These are phyloP conservation scores for Phlebiopsis flavidoalba DNA, from an alignment of 768 basidiomycete genomes.

Conservation along the genomic window DNA sequence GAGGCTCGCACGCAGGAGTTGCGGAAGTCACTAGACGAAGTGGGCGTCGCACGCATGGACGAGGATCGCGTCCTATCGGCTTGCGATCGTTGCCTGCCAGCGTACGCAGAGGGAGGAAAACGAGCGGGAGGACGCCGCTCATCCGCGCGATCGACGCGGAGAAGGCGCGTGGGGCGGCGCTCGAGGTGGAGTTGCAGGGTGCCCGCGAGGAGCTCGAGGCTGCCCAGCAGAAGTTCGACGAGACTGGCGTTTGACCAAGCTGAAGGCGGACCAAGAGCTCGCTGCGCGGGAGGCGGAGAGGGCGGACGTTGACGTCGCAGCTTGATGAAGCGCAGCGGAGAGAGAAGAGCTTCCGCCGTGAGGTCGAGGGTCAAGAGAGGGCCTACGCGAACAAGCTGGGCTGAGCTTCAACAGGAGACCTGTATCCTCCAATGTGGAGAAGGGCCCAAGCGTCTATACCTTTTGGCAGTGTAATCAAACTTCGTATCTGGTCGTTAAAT, in stretches of 20 bases:
- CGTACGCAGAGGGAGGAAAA: neutral
- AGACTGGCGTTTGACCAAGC: too few relatives aligned
- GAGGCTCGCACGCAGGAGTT: neutral
- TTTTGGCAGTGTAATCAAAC: neutral
- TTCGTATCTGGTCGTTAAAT: neutral
- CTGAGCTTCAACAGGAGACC: neutral
- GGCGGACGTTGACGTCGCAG: neutral
- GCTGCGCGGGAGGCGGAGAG: neutral
- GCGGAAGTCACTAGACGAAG: neutral
- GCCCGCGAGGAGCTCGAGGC: too few relatives aligned
- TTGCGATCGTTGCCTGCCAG: neutral
- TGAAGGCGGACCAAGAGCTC: neutral
- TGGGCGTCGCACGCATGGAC: neutral
- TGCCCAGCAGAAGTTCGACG: too few relatives aligned
- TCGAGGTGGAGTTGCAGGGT: neutral
- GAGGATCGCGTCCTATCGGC: neutral
- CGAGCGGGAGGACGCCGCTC: neutral
- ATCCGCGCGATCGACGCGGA: neutral
- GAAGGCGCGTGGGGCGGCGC: neutral
- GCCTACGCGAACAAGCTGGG: neutral
- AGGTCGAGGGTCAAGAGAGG: neutral
- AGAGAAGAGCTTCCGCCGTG: neutral
- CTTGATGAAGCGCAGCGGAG: neutral
- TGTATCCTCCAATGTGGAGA: neutral
- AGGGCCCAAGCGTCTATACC: neutral